Percentiles rank a stretch among this genome's conserved stretches.
Evolutionary conservation across 2,329 filamentous ascomycete species (phyloP).

Genomic region (Eutypa lata): DNA sequence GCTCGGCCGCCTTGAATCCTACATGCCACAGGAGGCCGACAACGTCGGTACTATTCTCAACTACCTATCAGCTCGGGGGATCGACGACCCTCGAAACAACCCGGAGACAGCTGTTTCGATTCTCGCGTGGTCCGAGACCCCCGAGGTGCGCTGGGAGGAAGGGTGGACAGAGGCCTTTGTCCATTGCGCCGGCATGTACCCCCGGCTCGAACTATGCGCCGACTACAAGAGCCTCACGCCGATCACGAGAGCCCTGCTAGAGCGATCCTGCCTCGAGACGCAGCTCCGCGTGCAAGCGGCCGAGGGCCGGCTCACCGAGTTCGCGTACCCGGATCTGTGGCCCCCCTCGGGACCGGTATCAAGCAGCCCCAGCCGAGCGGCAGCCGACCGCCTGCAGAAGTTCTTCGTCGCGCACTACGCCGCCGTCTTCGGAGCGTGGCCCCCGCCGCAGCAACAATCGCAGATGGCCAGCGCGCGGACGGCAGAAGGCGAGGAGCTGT

Average conservation of each 20-base stretch:
- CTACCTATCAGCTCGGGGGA: constrained; percentile 55
- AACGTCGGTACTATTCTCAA: constrained; percentile 58
- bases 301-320: constrained; percentile 57
- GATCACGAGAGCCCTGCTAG: constrained; percentile 61
- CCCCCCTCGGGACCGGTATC: constrained; percentile 31
- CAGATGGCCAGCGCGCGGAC: constrained; percentile 19
- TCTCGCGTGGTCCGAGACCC: constrained; percentile 64
- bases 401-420: constrained; percentile 61
- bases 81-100: constrained; percentile 63
- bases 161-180: constrained; percentile 67
- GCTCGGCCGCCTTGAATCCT: constrained; percentile 56
- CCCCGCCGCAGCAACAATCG: constrained; percentile 35
- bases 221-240: constrained; percentile 59
- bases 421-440: constrained; percentile 58
- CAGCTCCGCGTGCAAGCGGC: constrained; percentile 61
- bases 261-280: constrained; percentile 58
- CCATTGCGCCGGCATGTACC: constrained; percentile 64
- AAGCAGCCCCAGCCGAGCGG: constrained; percentile 43
- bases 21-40: constrained; percentile 54
- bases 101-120: constrained; percentile 58
- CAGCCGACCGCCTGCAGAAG: constrained; percentile 57
- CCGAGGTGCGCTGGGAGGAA: constrained; percentile 60
- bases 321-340: constrained; percentile 63
- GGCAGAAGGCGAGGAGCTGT: constrained; percentile 44
- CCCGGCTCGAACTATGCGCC: constrained; percentile 44